Evolutionary conservation across 805 yeast genomes (phyloP), one percentile per base, ranked within the genome.

Genomic region (Middelhovenomyces tepae): DNA sequence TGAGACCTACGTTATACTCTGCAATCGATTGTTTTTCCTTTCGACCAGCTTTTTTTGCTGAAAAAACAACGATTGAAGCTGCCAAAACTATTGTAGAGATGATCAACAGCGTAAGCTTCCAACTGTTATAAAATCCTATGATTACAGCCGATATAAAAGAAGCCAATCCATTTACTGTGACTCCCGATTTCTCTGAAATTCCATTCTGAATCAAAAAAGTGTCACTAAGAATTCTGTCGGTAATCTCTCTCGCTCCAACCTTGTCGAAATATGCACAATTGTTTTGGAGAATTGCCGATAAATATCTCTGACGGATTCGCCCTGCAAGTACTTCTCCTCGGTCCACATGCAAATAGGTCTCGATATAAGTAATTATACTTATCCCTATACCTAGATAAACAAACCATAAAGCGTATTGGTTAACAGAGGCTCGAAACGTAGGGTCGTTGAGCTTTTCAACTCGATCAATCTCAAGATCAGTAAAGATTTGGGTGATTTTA

Each of bases 281-380:
- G 29, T 48, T 54, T 17, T 42, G 38, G 13, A 48, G 30, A 4
- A 44, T 44, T 2, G 54, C 48, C 11, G 37, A 38, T 17, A 48
- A 28, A 28, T 48, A 48, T 9, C 39, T 22, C 33, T 50, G 40
- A 9, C 53, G 40, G 16, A 48, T 39, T 10, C 53, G 37, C 11
- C 48, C 38, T 7, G 58, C 23, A 17, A 51, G 32, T 10, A 51
- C 38, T 32, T 51, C 57, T 7, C 56, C 56, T 10, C 48, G 35
- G 22, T 40, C 41, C 9, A 41, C 38, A 27, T 47, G 48, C 8
- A 48, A 24, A 27, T 30, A 38, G 1, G 52, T 48, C 22, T 43
- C 44, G 26, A 43, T 32, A 26, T 34, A 46, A 7, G 51, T 16
- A 16, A 39, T n/a, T 15, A 40, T 36, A 9, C 26, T 14, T 10